Evolutionary conservation across 345 rosid species (phyloP).

Genomic region (Sisymbrium irio): DNA sequence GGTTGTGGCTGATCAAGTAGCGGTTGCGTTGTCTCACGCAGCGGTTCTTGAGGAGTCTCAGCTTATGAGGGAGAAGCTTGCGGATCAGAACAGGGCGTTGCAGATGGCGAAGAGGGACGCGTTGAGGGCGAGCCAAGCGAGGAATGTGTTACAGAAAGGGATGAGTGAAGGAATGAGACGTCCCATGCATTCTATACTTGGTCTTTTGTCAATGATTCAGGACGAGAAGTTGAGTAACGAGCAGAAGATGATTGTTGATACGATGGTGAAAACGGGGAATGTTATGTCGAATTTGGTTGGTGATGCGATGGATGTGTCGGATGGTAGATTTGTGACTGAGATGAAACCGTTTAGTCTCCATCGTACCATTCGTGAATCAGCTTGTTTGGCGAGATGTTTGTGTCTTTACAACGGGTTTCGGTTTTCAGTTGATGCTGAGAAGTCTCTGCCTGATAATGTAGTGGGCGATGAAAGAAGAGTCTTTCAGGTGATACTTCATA

Average conservation of each 20-base stretch:
- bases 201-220: constrained; percentile 76
- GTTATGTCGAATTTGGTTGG: constrained; percentile 76
- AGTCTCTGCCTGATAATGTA: constrained; percentile 68
- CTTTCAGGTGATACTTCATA: constrained; percentile 85
- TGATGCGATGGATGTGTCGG: constrained; percentile 80
- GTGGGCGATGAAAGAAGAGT: constrained; percentile 83
- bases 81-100: constrained; percentile 78
- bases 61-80: constrained; percentile 84
- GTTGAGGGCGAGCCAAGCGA: constrained; percentile 85
- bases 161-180: constrained; percentile 94
- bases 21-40: constrained; percentile 96
- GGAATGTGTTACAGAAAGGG: constrained; percentile 74
- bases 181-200: constrained; percentile 84
- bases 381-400: constrained; percentile 79
- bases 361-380: constrained; percentile 65
- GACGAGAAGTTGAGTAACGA: constrained; percentile 56
- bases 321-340: constrained; percentile 66
- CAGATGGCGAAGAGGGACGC: constrained; percentile 69
- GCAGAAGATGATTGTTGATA: constrained; percentile 62
- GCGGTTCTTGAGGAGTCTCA: constrained; percentile 96
- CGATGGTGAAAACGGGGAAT: constrained; percentile 75
- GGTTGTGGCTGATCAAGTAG: constrained; percentile 96
- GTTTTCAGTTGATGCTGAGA: constrained; percentile 66
- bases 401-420: constrained; percentile 60
- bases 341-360: constrained; percentile 60